A percentile compares a stretch with the other conserved stretches of the same genome.
phyloP scores from a whole-genome alignment of 139 green algal genomes.

The Chlamydomonas schloesseri region DNA sequence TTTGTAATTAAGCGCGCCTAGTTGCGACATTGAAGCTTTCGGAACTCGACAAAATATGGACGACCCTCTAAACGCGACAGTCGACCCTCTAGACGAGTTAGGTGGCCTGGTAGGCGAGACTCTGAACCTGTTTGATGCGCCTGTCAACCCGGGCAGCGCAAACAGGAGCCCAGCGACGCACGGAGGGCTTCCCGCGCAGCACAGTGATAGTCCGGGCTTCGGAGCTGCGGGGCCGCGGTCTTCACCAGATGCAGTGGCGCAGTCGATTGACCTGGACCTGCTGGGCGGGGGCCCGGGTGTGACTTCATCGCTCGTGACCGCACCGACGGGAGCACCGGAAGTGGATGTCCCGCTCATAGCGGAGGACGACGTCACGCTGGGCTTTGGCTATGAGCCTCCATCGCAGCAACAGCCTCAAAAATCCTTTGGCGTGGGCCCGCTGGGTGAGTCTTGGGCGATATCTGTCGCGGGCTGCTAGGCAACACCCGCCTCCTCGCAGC shows the following conservation, averaged over 20 bases:
- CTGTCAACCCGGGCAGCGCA: too few species aligned
- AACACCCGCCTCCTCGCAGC: too few species aligned
- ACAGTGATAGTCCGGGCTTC: too few species aligned
- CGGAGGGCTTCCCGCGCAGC: background rate
- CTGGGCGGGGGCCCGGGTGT: background rate
- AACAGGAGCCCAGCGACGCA: background rate
- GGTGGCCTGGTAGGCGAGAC: slow-evolving; percentile 30
- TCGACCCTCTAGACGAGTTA: slow-evolving; percentile 41
- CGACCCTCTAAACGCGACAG: too few species aligned
- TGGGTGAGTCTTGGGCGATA: background rate
- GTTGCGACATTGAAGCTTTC: too few species aligned
- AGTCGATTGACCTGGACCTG: slow-evolving; percentile 25
- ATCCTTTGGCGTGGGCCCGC: background rate
- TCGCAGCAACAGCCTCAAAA: background rate
- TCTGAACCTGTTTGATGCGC: slow-evolving; percentile 34
- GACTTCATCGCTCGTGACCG: too few species aligned
- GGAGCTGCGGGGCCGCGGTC: too few species aligned
- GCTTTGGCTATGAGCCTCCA: background rate
- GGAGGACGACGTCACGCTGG: slow-evolving; percentile 9
- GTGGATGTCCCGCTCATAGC: background rate
- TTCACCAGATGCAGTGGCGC: background rate
- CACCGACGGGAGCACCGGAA: background rate
- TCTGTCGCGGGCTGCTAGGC: too few species aligned
- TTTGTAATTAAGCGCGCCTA: too few species aligned
- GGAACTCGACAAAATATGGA: too few species aligned